These are phyloP conservation scores for Arxiozyma bovina DNA, from an alignment of 1,139 yeast genomes.

Conservation along the genomic window DNA sequence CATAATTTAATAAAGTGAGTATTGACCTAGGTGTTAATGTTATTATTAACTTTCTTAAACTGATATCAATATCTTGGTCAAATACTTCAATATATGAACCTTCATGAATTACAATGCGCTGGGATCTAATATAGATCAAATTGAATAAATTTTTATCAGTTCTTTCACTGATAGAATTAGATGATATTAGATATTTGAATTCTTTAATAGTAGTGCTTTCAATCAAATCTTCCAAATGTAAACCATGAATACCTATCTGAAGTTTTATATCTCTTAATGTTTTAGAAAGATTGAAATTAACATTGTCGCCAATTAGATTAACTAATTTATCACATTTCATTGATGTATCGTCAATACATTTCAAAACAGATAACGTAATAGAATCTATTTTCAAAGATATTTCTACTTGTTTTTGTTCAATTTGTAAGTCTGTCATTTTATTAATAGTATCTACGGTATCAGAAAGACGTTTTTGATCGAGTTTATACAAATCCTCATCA, in stretches of 20 bases:
- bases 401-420: slow-evolving; percentile 59
- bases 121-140: slow-evolving; percentile 50
- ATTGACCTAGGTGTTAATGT: slow-evolving; percentile 72
- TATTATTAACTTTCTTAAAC: slow-evolving; percentile 71
- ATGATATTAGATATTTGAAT: slow-evolving; percentile 61
- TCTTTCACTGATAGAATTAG: slow-evolving; percentile 38
- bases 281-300: slow-evolving; percentile 52
- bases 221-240: slow-evolving; percentile 67
- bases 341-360: slow-evolving; percentile 57
- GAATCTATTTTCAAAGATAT: slow-evolving; percentile 58
- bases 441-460: slow-evolving; percentile 14
- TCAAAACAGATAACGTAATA: slow-evolving; percentile 53
- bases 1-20: slow-evolving; percentile 69
- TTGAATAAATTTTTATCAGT: slow-evolving; percentile 41
- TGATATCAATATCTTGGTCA: slow-evolving; percentile 70
- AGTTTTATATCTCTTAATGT: slow-evolving; percentile 58
- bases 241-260: slow-evolving; percentile 53
- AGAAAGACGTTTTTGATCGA: slow-evolving; percentile 16
- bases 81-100: slow-evolving; percentile 52
- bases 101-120: slow-evolving; percentile 53
- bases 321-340: slow-evolving; percentile 60
- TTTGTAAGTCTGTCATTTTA: slow-evolving; percentile 20
- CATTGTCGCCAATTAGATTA: slow-evolving; percentile 60
- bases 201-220: slow-evolving; percentile 56
- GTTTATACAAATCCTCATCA: slow-evolving; percentile 23